phyloP scores from a whole-genome alignment of 495 filamentous ascomycete species.

The Xylaria venustula region DNA sequence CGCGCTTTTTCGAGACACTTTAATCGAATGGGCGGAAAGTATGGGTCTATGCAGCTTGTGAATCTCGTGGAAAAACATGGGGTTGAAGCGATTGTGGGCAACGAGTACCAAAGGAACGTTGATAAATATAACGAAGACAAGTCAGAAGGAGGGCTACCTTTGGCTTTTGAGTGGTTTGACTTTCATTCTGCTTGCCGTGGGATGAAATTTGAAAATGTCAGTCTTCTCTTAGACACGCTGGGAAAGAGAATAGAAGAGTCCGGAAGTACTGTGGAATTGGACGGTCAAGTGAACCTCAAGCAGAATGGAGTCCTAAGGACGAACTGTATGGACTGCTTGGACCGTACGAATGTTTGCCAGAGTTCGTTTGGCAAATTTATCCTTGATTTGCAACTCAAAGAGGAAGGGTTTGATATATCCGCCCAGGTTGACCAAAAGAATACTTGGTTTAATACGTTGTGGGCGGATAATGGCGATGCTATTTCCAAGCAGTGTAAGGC shows the following conservation, averaged over 20 bases:
- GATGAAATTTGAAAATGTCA: conserved; percentile 96
- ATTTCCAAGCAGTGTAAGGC: conserved; percentile 61
- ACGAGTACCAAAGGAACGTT: conserved; percentile 67
- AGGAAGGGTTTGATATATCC: conserved; percentile 70
- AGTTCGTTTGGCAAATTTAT: conserved; percentile 76
- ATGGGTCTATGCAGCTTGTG: conserved; percentile 75
- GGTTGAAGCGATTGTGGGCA: conserved; percentile 73
- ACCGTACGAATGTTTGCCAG: conserved; percentile 91
- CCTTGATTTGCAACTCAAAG: conserved; percentile 71
- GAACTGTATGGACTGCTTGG: conserved; percentile 97
- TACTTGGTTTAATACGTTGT: conserved; percentile 89
- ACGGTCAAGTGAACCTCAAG: conserved; percentile 43
- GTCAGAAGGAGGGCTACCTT: conserved; percentile 30
- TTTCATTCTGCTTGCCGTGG: conserved; percentile 88
- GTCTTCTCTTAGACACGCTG: conserved; percentile 69
- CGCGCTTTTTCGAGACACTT: conserved; percentile 80
- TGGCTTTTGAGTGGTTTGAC: conserved; percentile 92
- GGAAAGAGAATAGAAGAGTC: conserved; percentile 59
- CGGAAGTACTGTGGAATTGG: conserved; percentile 60
- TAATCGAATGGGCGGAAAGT: conserved; percentile 57
- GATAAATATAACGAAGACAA: conserved; percentile 61
- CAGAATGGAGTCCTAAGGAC: conserved; percentile 80
- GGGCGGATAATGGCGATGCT: conserved; percentile 90
- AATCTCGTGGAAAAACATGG: conserved; percentile 85
- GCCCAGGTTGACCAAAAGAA: conserved; percentile 68